phyloP scores from a whole-genome alignment of 805 yeast genomes.

The Yamadazyma takamatsuzukensis region DNA sequence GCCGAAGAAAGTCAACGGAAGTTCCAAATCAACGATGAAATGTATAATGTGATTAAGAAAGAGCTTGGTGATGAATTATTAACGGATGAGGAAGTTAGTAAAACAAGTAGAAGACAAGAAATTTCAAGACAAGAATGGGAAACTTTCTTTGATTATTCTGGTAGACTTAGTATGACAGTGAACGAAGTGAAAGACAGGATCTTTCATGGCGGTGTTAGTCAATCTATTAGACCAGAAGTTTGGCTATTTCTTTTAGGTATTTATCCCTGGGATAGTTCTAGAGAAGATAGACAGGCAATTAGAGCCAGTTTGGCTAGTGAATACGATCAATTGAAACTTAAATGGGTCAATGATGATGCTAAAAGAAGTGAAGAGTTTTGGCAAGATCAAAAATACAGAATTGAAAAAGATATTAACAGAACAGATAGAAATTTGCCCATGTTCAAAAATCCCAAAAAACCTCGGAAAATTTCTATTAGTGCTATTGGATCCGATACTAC shows the following conservation, averaged over 20 bases:
- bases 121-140: constrained; percentile 78
- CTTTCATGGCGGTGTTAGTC: constrained; percentile 84
- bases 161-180: constrained; percentile 68
- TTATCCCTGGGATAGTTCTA: constrained; percentile 83
- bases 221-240: constrained; percentile 60
- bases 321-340: constrained; percentile 60
- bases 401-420: constrained; percentile 89
- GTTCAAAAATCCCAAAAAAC: constrained; percentile 44
- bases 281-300: constrained; percentile 61
- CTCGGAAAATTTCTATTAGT: constrained; percentile 20
- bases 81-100: constrained; percentile 56
- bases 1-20: constrained; percentile 60
- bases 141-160: constrained; percentile 74
- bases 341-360: constrained; percentile 63
- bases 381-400: constrained; percentile 85
- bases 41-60: constrained; percentile 51
- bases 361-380: constrained; percentile 59
- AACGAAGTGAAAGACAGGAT: constrained; percentile 77
- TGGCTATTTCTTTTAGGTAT: constrained; percentile 86
- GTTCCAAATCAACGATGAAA: constrained; percentile 54
- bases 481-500: constrained; percentile 12
- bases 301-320: constrained; percentile 52
- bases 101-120: constrained; percentile 63
- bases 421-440: constrained; percentile 78
- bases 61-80: constrained; percentile 61